Conservation (phyloP, 2,329 filamentous ascomycete genomes). For the Xylaria multiplex region DNA sequence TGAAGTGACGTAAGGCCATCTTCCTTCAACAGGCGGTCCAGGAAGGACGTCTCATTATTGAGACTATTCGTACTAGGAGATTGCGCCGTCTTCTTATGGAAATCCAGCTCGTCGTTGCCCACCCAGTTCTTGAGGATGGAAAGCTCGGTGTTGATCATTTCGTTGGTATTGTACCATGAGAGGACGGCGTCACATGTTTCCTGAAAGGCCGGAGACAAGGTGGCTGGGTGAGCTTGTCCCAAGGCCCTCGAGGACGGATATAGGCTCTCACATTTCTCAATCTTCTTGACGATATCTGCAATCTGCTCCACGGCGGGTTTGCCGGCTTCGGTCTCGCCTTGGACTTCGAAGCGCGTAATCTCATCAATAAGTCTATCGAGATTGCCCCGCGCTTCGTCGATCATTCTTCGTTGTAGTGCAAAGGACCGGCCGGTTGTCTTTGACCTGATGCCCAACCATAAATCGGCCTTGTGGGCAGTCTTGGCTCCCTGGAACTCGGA, state of each 20-base stretch:
- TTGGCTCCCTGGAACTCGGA: conserved; percentile 67
- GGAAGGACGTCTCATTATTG: conserved; percentile 89
- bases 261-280: conserved; percentile 86
- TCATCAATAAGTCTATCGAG: conserved; percentile 83
- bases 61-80: conserved; percentile 77
- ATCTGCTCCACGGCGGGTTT: conserved; percentile 91
- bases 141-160: conserved; percentile 94
- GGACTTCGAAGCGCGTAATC: conserved; percentile 92
- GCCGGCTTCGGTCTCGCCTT: conserved; percentile 90
- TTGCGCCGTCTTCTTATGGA: conserved; percentile 76
- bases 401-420: conserved; percentile 83
- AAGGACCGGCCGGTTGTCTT: conserved; percentile 85
- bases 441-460: conserved; percentile 90
- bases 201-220: conserved; percentile 78
- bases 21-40: conserved; percentile 94
- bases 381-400: conserved; percentile 82
- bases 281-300: conserved; percentile 86
- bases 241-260: conserved; percentile 85
- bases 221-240: conserved; percentile 77
- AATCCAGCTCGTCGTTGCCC: conserved; percentile 94
- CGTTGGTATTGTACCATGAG: conserved; percentile 96
- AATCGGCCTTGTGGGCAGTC: conserved; percentile 76
- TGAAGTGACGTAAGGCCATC: conserved; percentile 93
- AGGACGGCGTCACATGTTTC: conserved; percentile 90
- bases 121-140: conserved; percentile 95